phyloP scores from a whole-genome alignment of 352 stramenopile genomes.

The Globisporangium cederbergense region DNA sequence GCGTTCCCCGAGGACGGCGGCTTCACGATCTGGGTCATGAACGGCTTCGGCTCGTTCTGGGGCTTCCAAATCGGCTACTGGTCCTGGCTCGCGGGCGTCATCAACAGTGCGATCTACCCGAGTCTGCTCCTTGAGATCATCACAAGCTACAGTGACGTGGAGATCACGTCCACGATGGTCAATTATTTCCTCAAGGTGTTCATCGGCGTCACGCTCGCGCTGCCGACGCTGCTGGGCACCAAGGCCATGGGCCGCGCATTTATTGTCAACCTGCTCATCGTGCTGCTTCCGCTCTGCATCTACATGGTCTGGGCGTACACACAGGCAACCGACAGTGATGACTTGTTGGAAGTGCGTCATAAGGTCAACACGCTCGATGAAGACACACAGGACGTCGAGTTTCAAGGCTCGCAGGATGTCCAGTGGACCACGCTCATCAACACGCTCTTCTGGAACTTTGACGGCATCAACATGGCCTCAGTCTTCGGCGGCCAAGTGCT shows the following conservation, averaged over 20 bases:
- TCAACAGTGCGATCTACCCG: slow-evolving; percentile 36
- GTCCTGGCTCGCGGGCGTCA: slow-evolving; percentile 69
- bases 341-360: slow-evolving; percentile 36
- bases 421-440: slow-evolving; percentile 82
- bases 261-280: slow-evolving; percentile 58
- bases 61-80: slow-evolving; percentile 84
- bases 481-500: slow-evolving; percentile 85
- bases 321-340: slow-evolving; percentile 9
- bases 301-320: slow-evolving; percentile 25
- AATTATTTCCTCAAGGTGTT: slow-evolving; percentile 22
- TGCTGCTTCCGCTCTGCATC: slow-evolving; percentile 85
- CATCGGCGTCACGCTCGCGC: slow-evolving; percentile 25
- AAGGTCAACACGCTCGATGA: slow-evolving; percentile 17
- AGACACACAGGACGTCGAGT: slow-evolving; percentile 12
- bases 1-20: slow-evolving; percentile 66
- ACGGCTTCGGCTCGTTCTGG: slow-evolving; percentile 69
- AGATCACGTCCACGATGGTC: slow-evolving; percentile 11
- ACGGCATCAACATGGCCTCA: slow-evolving; percentile 86
- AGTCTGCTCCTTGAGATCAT: slow-evolving; percentile 3
- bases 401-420: slow-evolving; percentile 20
- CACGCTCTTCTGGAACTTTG: slow-evolving; percentile 93
- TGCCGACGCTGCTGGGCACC: slow-evolving; percentile 33
- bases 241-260: slow-evolving; percentile 58
- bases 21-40: slow-evolving; percentile 76
- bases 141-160: background rate